Conservation (phyloP, 2,329 filamentous ascomycete genomes). For the Iodosphaeria phyllophila region DNA sequence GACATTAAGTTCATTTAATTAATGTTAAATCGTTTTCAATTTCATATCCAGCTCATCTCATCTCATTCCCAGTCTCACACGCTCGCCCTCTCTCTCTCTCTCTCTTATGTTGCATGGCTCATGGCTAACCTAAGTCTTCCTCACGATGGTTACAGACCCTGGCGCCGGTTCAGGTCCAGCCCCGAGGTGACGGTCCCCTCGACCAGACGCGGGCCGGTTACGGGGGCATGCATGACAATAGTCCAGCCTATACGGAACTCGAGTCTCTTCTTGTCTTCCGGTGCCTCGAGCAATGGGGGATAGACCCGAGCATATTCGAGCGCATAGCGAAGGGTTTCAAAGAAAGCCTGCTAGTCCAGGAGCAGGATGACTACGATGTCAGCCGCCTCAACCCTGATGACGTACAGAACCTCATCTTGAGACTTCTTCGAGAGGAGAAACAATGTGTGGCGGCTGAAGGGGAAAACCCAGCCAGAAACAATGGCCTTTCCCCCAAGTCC, state of each 20-base stretch:
- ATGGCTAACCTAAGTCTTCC: too few species aligned
- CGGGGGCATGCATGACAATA: constrained; percentile 35
- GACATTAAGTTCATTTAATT: too few species aligned
- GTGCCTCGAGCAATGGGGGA: constrained; percentile 50
- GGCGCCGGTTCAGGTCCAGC: constrained; percentile 35
- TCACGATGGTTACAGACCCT: too few species aligned
- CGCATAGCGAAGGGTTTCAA: constrained; percentile 58
- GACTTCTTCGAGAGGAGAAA: constrained; percentile 57
- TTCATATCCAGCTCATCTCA: background rate
- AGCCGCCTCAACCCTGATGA: constrained; percentile 59
- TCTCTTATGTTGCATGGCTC: too few species aligned
- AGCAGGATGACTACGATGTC: constrained; percentile 53
- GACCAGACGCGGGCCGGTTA: constrained; percentile 34
- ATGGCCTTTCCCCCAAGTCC: constrained; percentile 32
- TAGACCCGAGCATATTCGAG: constrained; percentile 45
- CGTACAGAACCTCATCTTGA: constrained; percentile 60
- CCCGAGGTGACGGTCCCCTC: constrained; percentile 34
- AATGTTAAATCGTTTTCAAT: background rate
- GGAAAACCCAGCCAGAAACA: constrained; percentile 15
- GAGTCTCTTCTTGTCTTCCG: constrained; percentile 78
- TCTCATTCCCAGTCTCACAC: too few species aligned
- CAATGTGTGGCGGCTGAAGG: constrained; percentile 27
- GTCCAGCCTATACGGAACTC: constrained; percentile 59
- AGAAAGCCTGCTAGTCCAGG: constrained; percentile 53
- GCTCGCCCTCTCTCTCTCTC: too few species aligned